Percentiles rank a stretch among this genome's conserved stretches.
These are phyloP conservation scores for Musa itinerans DNA, from an alignment of 176 grass and related monocot genomes.

Conservation along the genomic window DNA sequence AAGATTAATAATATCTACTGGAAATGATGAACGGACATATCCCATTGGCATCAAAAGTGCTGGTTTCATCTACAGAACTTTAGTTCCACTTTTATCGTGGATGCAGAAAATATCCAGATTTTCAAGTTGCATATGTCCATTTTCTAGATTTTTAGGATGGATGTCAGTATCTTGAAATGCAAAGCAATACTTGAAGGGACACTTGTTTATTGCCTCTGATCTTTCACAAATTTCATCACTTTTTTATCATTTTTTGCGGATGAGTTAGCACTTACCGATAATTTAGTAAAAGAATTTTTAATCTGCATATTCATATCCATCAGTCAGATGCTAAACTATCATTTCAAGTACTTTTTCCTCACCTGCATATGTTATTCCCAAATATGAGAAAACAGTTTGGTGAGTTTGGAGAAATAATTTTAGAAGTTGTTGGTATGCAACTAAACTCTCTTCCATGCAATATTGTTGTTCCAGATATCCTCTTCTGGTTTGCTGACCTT, in stretches of 20 bases:
- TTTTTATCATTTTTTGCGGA: conserved; percentile 80
- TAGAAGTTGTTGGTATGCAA: conserved; percentile 76
- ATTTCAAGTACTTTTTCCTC: conserved; percentile 51
- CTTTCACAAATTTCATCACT: conserved; percentile 77
- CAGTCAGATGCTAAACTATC: conserved; percentile 13
- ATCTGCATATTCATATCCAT: conserved; percentile 26
- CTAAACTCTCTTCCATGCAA: conserved; percentile 65
- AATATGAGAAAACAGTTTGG: conserved; percentile 57
- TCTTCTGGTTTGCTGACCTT: conserved; percentile 88
- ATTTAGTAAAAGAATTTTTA: conserved; percentile 38
- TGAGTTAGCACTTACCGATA: conserved; percentile 59
- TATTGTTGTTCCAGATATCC: conserved; percentile 59
- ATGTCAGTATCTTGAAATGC: conserved; percentile 78
- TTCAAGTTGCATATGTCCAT: conserved; percentile 40
- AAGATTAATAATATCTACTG: conserved; percentile 69
- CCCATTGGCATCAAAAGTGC: conserved; percentile 31
- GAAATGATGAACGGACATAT: conserved; percentile 47
- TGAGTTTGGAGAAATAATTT: conserved; percentile 68
- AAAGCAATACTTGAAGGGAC: conserved; percentile 66
- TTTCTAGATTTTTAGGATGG: conserved; percentile 80
- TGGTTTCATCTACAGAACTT: conserved; percentile 66
- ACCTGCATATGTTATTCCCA: conserved; percentile 79
- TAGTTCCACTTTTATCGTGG: conserved; percentile 74
- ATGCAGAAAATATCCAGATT: conserved; percentile 71
- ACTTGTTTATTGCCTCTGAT: conserved; percentile 73